A percentile compares a stretch with the other conserved stretches of the same genome.
phyloP scores from a whole-genome alignment of 116 monocot genomes.

The Cymodocea nodosa region DNA sequence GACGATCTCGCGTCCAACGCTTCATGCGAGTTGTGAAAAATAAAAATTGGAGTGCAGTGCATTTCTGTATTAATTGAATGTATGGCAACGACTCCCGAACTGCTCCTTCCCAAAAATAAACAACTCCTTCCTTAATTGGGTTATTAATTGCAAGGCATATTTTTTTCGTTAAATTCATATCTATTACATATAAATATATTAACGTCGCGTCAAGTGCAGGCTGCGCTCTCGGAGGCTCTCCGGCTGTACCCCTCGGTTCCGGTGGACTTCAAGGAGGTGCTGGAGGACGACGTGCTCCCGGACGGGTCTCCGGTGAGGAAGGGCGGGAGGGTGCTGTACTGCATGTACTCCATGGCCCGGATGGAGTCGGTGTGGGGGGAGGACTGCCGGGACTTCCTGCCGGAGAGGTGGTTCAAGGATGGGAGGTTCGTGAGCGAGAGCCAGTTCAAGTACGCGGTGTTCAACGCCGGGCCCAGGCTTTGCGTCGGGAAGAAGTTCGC shows the following conservation, averaged over 20 bases:
- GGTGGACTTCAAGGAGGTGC: conserved; percentile 67
- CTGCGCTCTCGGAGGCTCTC: conserved; percentile 57
- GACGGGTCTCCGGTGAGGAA: conserved; percentile 41
- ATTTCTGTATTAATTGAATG: too few relatives aligned
- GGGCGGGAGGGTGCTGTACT: conserved; percentile 58
- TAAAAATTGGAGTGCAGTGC: too few relatives aligned
- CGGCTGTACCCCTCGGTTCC: conserved; percentile 84
- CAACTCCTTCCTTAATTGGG: too few relatives aligned
- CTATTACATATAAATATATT: too few relatives aligned
- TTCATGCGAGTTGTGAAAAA: too few relatives aligned
- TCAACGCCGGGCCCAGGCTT: conserved; percentile 74
- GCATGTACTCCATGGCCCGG: conserved; percentile 76
- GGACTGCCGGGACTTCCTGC: conserved; percentile 65
- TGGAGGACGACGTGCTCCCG: conserved; percentile 51
- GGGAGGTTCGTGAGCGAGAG: conserved; percentile 39
- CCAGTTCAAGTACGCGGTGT: conserved; percentile 67
- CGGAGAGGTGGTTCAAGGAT: conserved; percentile 64
- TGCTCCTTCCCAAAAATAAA: too few relatives aligned
- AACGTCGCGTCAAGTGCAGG: too few relatives aligned
- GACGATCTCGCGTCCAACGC: too few relatives aligned
- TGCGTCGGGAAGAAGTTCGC: conserved; percentile 85
- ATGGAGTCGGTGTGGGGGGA: conserved; percentile 53
- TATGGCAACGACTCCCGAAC: too few relatives aligned
- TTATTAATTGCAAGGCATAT: too few relatives aligned
- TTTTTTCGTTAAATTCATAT: too few relatives aligned